Evolutionary conservation across 2,329 filamentous ascomycete genomes (phyloP), one percentile per base, ranked within the genome.

Genomic region (Rosellinia necatrix): DNA sequence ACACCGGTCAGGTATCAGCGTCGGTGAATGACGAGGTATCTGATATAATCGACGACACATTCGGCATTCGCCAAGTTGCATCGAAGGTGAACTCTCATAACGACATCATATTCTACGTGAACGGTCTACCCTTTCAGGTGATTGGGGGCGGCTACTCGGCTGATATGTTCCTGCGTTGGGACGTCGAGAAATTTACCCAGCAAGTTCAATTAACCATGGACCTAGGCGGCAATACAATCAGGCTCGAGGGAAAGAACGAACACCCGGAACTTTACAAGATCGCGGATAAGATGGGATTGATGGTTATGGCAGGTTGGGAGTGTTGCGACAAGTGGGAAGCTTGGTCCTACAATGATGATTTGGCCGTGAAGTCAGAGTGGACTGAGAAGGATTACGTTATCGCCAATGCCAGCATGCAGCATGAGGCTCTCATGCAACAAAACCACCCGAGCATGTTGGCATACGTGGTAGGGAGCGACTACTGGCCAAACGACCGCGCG

Each of bases 291-390:
- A 71, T 85, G 63, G 85, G 85, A 0, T 64, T 87, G 30, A 85
- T 88, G 82, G 69, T 87, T 0, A 72, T 88, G 32, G 73, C 83
- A 0, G 85, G 85, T 0, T 88, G 84, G 83, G 84, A 87, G 58
- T 88, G 85, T 68, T 88, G 85, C 66, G 81, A 87, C 62, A 87
- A 87, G 66, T 88, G 85, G 85, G 85, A 88, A 64, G 81, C 78
- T 0, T 88, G 83, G 83, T 68, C 64, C 44, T 85, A 86, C 67
- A 87, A 87, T 61, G 67, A 80, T 10, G 79, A 87, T 43, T 60
- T 80, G 6, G 58, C 70, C 6, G 62, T 75, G 21, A 68, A 74
- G 42, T 70, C 72, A 0, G 62, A 70, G 2, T 87, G 83, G 82
- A 70, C 67, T 0, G 75, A 80, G 0, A 62, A 68, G 2, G 85